These are phyloP conservation scores for Podospora sp. DNA, from an alignment of 495 filamentous ascomycete species.

Conservation along the genomic window DNA sequence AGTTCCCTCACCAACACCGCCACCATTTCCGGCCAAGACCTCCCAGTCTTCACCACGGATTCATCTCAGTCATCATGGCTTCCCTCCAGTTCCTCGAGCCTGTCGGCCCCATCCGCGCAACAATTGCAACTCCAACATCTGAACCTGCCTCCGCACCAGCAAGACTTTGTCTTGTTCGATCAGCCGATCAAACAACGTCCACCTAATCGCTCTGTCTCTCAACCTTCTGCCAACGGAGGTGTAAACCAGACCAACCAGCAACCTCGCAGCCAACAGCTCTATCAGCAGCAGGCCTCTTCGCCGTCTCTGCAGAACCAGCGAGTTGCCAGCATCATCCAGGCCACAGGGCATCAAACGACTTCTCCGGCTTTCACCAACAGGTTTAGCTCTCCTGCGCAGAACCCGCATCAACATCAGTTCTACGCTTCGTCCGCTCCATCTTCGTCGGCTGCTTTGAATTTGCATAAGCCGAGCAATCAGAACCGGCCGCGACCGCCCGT, in stretches of 20 bases:
- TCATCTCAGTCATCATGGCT: slow-evolving; percentile 59
- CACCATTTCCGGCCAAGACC: slow-evolving; percentile 56
- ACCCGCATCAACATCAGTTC: slow-evolving; percentile 45
- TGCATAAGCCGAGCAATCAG: slow-evolving; percentile 43
- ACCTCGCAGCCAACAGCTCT: slow-evolving; percentile 39
- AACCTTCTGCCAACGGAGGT: slow-evolving; percentile 45
- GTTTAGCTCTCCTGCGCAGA: slow-evolving; percentile 52
- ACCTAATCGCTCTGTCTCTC: slow-evolving; percentile 51
- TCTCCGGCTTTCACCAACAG: slow-evolving; percentile 61
- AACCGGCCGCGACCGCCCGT: slow-evolving; percentile 55
- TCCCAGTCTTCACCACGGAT: slow-evolving; percentile 63
- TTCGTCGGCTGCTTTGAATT: slow-evolving; percentile 47
- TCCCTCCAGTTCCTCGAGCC: slow-evolving; percentile 62
- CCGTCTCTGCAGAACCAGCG: slow-evolving; percentile 56
- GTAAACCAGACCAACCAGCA: slow-evolving; percentile 46
- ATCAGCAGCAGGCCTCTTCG: slow-evolving; percentile 36
- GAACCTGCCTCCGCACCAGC: slow-evolving; percentile 46
- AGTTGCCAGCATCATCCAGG: slow-evolving; percentile 62
- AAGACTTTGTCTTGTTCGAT: slow-evolving; percentile 60
- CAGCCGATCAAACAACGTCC: slow-evolving; percentile 45
- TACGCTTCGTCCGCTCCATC: slow-evolving; percentile 57
- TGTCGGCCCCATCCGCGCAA: slow-evolving; percentile 60
- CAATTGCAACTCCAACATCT: slow-evolving; percentile 46
- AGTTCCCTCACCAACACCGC: slow-evolving; percentile 50
- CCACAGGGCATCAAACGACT: slow-evolving; percentile 59